These are phyloP conservation scores for Nitzschia putrida DNA, from an alignment of 108 stramenopile genomes.

Conservation along the genomic window DNA sequence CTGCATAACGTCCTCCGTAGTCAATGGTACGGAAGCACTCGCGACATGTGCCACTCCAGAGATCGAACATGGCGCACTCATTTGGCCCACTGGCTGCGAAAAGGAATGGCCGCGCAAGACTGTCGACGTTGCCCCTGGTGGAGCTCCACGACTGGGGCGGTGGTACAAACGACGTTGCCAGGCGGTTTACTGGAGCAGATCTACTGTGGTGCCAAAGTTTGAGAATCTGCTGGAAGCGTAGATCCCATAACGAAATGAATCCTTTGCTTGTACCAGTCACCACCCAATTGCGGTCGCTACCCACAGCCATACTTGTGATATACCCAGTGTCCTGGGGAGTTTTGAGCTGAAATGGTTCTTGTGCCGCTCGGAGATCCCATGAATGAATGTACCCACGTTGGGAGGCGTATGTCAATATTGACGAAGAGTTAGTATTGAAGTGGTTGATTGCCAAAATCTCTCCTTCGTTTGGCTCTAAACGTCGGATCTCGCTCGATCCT, in stretches of 20 bases:
- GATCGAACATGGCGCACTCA: slow-evolving; percentile 91
- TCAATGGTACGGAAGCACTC: slow-evolving; percentile 83
- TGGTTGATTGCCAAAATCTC: slow-evolving; percentile 87
- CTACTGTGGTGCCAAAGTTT: slow-evolving; percentile 91
- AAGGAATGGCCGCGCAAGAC: slow-evolving; percentile 66
- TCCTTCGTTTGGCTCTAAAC: slow-evolving; percentile 72
- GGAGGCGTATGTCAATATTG: slow-evolving; percentile 81
- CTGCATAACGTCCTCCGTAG: slow-evolving; percentile 25
- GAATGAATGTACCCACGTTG: slow-evolving; percentile 80
- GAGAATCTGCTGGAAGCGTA: slow-evolving; percentile 77
- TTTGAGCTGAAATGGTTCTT: slow-evolving; percentile 77
- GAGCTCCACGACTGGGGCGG: slow-evolving; percentile 53
- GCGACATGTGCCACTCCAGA: slow-evolving; percentile 71
- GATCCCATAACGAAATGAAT: slow-evolving; percentile 70
- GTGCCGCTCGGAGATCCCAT: slow-evolving; percentile 71
- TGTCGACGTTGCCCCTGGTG: slow-evolving; percentile 20
- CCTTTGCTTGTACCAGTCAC: slow-evolving; percentile 79
- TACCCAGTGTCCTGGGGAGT: slow-evolving; percentile 87
- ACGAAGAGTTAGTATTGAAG: slow-evolving; percentile 86
- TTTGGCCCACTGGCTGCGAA: slow-evolving; percentile 87
- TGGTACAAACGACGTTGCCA: slow-evolving; percentile 79
- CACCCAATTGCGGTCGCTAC: slow-evolving; percentile 87
- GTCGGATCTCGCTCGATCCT: slow-evolving; percentile 55
- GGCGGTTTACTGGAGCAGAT: slow-evolving; percentile 71
- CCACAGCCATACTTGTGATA: slow-evolving; percentile 81